These are phyloP conservation scores for Aegilops umbellulata DNA, from an alignment of 176 grass and related monocot species.

Conservation along the genomic window DNA sequence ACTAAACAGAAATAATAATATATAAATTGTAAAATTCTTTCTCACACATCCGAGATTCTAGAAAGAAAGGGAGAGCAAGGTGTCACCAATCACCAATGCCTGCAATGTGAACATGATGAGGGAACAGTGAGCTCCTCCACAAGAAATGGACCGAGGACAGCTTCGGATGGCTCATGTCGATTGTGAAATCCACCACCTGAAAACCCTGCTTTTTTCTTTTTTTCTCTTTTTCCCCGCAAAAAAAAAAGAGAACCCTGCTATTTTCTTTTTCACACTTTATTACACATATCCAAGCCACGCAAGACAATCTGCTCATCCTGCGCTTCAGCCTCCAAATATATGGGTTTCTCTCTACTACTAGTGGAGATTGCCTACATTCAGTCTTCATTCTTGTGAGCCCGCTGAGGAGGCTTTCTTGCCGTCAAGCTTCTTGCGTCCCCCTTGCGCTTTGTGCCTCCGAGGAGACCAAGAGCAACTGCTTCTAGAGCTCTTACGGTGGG, in stretches of 20 bases:
- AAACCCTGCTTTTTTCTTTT: background rate
- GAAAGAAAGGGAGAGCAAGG: background rate
- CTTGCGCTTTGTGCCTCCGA: constrained; percentile 54
- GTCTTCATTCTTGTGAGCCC: constrained; percentile 5
- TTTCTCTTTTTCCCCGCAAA: no score
- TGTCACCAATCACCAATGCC: background rate
- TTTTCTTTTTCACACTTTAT: background rate
- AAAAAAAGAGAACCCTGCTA: background rate
- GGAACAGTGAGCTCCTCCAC: background rate
- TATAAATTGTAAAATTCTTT: background rate
- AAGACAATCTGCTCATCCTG: background rate
- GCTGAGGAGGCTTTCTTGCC: constrained; percentile 19
- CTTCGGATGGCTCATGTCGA: background rate
- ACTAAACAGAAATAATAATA: background rate
- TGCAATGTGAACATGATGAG: background rate
- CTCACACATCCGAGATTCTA: background rate
- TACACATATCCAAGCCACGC: background rate
- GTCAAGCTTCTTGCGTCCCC: background rate
- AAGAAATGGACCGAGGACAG: background rate
- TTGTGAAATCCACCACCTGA: background rate
- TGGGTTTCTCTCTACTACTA: background rate
- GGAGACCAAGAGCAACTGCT: constrained; percentile 61
- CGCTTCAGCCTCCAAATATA: background rate
- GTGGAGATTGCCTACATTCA: background rate
- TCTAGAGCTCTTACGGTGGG: constrained; percentile 56